A percentile compares a stretch with the other conserved stretches of the same genome.
Conservation (phyloP, 805 yeast species). For the Metschnikowia reukaufii region DNA sequence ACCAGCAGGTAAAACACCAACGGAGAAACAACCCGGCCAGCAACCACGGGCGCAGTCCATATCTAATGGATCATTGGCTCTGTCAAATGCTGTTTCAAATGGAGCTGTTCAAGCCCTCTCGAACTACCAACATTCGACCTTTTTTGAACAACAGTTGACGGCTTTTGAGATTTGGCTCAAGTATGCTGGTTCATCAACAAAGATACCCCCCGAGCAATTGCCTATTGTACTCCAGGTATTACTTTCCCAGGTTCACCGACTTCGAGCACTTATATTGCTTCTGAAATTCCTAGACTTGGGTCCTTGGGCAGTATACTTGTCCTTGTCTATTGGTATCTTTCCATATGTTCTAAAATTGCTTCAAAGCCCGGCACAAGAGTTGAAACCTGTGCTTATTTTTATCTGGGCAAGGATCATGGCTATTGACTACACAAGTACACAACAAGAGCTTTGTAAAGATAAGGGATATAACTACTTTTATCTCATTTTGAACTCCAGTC, state of each 20-base stretch:
- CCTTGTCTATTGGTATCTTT: conserved; percentile 91
- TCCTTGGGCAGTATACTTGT: conserved; percentile 95
- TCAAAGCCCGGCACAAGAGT: conserved; percentile 93
- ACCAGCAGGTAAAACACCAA: background rate
- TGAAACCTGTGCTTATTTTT: conserved; percentile 90
- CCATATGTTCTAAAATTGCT: conserved; percentile 88
- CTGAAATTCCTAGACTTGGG: conserved; percentile 90
- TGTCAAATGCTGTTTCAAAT: conserved; percentile 2
- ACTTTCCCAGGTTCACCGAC: conserved; percentile 89
- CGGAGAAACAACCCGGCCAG: background rate
- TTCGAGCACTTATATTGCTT: conserved; percentile 80
- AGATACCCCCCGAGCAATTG: conserved; percentile 89
- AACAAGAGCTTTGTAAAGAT: conserved; percentile 88
- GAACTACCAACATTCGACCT: conserved; percentile 84
- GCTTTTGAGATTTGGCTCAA: conserved; percentile 97
- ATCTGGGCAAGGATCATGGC: conserved; percentile 99
- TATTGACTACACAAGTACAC: conserved; percentile 86
- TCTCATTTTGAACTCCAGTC: conserved; percentile 59
- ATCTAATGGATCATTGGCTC: conserved; percentile 10
- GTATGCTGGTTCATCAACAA: conserved; percentile 75
- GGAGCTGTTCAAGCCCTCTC: conserved; percentile 22
- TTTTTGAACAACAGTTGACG: conserved; percentile 92
- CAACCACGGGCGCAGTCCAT: background rate
- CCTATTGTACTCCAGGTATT: conserved; percentile 93
- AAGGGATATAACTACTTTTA: conserved; percentile 87